Base-by-base conservation (phyloP, 768 basidiomycete species). In the Chlorophyllum brunneum region DNA sequence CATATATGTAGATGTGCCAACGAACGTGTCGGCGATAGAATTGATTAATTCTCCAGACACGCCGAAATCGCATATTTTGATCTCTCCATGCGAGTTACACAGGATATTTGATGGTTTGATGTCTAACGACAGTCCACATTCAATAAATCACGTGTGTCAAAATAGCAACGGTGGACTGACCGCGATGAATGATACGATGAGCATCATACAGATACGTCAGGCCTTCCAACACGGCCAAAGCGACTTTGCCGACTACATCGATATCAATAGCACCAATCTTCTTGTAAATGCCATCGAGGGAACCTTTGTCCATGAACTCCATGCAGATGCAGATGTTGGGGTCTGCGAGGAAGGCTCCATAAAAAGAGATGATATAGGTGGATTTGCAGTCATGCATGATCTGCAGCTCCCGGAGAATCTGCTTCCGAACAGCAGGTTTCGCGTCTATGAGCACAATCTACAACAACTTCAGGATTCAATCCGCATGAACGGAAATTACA, bases 271-370 rank as follows among this genome's bases (percentile, higher is more conserved):
- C 75, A 0, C 97, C 97, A 62, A 91, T 92, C 66, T 86, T 85
- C 75, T 97, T 95, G 75, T 98, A 98, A 58, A 99, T 94, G 27
- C 86, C 84, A 67, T 99, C 97, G 7, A 97, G 76, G 7, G 86
- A 93, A 56, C 92, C 90, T 67, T 92, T 94, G 77, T 95, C 88
- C 90, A 88, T 88, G 68, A 70, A 90, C 67, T 99, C 97, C 87
- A 99, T 98, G 71, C 94, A 98, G 47, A 98, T 95, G 69, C 97
- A 97, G 64, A 99, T 95, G 63, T 98, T 98, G 10, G 95, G 95
- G 68, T 99, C 97, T 2, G 89, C 85, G 27, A 98, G 76, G 72
- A 93, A 99, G 47, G 97, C 97, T 56, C 97, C 97, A 65, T 88
- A 95, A 74, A 98, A 99, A 0, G 91, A 94, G 61, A 99, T 89